A percentile compares a stretch with the other conserved stretches of the same genome.
Conservation (phyloP, 164 flowering plant genomes). For the Sedum album region DNA sequence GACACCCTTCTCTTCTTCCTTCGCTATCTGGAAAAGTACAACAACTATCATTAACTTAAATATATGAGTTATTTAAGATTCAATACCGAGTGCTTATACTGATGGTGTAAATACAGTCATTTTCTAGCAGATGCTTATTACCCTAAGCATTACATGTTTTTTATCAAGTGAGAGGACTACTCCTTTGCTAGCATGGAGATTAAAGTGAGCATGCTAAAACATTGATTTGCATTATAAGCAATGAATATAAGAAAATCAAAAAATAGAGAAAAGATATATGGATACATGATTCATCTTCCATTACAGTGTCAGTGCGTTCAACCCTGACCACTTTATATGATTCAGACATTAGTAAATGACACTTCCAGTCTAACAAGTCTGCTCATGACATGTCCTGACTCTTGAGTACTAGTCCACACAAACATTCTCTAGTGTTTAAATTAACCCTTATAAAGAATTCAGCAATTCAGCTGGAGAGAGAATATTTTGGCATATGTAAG, state of each 20-base stretch:
- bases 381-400: not conserved
- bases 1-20: constrained; percentile 96
- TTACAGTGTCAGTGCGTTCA: not conserved
- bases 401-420: no score
- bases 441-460: not conserved
- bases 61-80: not conserved
- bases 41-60: not conserved
- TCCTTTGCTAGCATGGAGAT: not conserved
- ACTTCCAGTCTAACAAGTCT: no score
- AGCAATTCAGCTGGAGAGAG: not conserved
- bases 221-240: not conserved
- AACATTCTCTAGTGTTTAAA: not conserved
- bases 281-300: no score
- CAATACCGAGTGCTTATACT: not conserved
- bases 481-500: not conserved
- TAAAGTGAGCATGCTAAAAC: not conserved
- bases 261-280: no score
- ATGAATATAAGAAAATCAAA: no score
- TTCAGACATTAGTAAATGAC: no score
- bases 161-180: not conserved
- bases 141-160: not conserved
- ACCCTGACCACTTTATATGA: not conserved
- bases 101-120: not conserved
- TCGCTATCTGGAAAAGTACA: constrained; percentile 62
- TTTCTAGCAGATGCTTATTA: not conserved